A percentile compares a stretch with the other conserved stretches of the same genome.
Conservation (phyloP, 2,329 filamentous ascomycete genomes). For the Epichloe sibirici region DNA sequence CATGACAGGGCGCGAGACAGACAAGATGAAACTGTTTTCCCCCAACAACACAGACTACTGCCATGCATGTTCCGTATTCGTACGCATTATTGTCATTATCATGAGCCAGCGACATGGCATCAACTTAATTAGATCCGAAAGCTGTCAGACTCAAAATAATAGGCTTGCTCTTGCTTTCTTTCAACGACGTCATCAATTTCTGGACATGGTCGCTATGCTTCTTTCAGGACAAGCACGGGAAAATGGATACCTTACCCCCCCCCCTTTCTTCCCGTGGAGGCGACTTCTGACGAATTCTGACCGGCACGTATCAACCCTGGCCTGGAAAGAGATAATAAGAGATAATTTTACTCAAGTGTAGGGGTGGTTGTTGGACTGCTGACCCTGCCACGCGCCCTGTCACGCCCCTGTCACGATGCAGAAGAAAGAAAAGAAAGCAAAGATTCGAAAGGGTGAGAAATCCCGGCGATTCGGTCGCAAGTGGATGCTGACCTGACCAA, state of each 20-base stretch:
- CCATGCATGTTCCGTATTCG: background rate
- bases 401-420: background rate
- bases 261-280: background rate
- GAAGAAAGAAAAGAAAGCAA: background rate
- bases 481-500: background rate
- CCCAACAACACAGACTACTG: background rate
- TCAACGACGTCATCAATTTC: conserved; percentile 4
- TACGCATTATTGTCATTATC: background rate
- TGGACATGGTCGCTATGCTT: background rate
- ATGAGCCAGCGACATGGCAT: background rate
- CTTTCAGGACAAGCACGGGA: background rate
- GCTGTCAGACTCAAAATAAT: background rate
- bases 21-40: background rate
- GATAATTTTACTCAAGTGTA: background rate
- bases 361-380: background rate
- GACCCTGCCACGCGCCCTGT: background rate
- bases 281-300: background rate
- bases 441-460: background rate
- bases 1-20: background rate
- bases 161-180: background rate
- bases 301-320: background rate
- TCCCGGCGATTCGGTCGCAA: background rate
- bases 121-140: background rate
- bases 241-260: background rate
- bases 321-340: background rate